phyloP scores from a whole-genome alignment of 1,284 basidiomycete genomes.

The Pseudozyma tsukubaensis region DNA sequence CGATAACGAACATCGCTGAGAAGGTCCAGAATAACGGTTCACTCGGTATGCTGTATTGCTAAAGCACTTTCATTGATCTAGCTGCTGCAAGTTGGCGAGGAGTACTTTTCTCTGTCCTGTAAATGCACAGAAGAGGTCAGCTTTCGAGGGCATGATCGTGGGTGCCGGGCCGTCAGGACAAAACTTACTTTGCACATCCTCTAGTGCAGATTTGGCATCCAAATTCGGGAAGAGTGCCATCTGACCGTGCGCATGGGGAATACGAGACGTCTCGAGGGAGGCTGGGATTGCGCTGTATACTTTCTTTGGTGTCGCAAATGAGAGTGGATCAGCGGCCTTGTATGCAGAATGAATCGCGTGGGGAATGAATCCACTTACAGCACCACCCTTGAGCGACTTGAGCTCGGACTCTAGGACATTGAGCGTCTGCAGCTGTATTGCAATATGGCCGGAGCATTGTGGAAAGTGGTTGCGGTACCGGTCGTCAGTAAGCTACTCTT shows the following conservation, averaged over 20 bases:
- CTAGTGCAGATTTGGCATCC: slow-evolving; percentile 24
- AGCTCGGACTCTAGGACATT: slow-evolving; percentile 39
- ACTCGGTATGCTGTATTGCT: neutral
- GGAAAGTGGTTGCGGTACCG: neutral
- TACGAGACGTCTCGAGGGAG: slow-evolving; percentile 23
- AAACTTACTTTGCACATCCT: slow-evolving; percentile 37
- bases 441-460: neutral
- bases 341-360: no score
- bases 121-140: neutral
- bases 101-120: slow-evolving; percentile 30
- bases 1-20: no score
- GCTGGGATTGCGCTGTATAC: slow-evolving; percentile 37
- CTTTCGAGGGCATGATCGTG: no score
- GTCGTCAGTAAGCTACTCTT: no score
- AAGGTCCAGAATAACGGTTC: neutral
- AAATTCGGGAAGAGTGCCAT: slow-evolving; percentile 34
- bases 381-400: slow-evolving; percentile 22
- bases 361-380: no score
- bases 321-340: no score
- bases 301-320: no score
- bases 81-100: slow-evolving; percentile 25
- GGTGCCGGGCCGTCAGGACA: no score
- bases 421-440: slow-evolving; percentile 28
- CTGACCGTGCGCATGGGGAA: slow-evolving; percentile 33
- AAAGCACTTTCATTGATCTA: slow-evolving; percentile 3